A percentile compares a stretch with the other conserved stretches of the same genome.
phyloP scores from a whole-genome alignment of 257 asterid species.

The Gentiana dahurica region DNA sequence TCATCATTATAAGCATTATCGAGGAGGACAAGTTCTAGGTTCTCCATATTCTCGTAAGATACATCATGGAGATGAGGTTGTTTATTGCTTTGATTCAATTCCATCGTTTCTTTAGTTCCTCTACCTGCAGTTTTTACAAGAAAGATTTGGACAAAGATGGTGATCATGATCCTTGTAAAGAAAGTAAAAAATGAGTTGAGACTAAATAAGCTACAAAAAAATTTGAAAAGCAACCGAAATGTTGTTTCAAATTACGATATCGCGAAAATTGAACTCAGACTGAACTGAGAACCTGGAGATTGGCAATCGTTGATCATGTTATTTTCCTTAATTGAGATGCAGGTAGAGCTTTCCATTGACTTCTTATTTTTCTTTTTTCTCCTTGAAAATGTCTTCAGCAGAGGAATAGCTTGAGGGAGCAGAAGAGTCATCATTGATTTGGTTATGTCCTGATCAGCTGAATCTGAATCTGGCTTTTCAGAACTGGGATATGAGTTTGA shows the following conservation, averaged over 20 bases:
- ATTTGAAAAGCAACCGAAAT: background rate
- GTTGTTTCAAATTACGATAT: background rate
- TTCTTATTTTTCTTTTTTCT: constrained; percentile 44
- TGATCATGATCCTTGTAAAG: constrained; percentile 2
- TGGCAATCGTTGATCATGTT: constrained; percentile 7
- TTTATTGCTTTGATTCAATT: constrained; percentile 19
- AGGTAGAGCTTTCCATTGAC: constrained; percentile 15
- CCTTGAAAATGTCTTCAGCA: constrained; percentile 66
- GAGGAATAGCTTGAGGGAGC: constrained; percentile 84
- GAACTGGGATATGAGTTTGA: constrained; percentile 25
- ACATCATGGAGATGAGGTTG: constrained; percentile 12
- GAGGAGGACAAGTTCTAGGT: constrained; percentile 36
- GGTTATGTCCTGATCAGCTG: constrained; percentile 47
- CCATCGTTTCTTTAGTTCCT: constrained; percentile 23
- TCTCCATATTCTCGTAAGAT: constrained; percentile 24
- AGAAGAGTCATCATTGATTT: constrained; percentile 69
- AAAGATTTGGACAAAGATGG: constrained; percentile 2
- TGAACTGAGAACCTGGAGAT: background rate
- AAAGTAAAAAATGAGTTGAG: background rate
- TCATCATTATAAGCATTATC: constrained; percentile 62
- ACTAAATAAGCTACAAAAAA: too few species aligned
- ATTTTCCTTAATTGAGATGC: constrained; percentile 25
- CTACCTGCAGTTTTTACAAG: constrained; percentile 24
- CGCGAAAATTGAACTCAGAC: too few species aligned
- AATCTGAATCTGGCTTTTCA: constrained; percentile 42